phyloP scores from a whole-genome alignment of 345 rosid genomes.

The Citropsis articulata region DNA sequence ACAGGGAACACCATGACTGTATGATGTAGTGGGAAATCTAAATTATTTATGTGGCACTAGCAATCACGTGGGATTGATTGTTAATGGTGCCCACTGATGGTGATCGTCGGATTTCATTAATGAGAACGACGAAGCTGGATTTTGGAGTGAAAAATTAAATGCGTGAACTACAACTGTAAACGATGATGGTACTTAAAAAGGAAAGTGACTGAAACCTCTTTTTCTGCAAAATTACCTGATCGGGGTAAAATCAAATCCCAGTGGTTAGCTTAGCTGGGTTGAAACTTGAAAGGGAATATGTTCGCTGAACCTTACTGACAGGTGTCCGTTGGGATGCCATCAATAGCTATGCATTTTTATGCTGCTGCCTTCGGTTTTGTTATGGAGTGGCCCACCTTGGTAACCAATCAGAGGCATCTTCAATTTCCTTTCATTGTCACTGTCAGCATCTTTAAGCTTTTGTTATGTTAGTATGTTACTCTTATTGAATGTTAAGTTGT shows the following conservation, averaged over 20 bases:
- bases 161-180: conserved; percentile 1
- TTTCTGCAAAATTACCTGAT: conserved; percentile 17
- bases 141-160: neutral
- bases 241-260: conserved; percentile 1
- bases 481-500: neutral
- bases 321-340: conserved; percentile 18
- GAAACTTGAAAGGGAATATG: conserved; percentile 14
- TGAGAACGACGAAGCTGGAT: neutral
- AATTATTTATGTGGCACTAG: conserved; percentile 3
- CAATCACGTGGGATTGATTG: conserved; percentile 25
- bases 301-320: conserved; percentile 20
- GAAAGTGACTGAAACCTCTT: conserved; percentile 4
- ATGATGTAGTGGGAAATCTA: conserved; percentile 6
- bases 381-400: conserved; percentile 10
- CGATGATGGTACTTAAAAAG: neutral
- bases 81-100: conserved; percentile 1
- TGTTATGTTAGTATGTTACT: conserved; percentile 4
- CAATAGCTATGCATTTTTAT: neutral
- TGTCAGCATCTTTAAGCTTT: neutral
- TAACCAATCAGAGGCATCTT: neutral
- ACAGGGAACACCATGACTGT: neutral
- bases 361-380: no score
- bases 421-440: conserved; percentile 9
- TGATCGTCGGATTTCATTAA: conserved; percentile 6
- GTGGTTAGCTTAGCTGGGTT: neutral